These are phyloP conservation scores for Lactarius deliciosus DNA, from an alignment of 768 basidiomycete species.

Conservation along the genomic window DNA sequence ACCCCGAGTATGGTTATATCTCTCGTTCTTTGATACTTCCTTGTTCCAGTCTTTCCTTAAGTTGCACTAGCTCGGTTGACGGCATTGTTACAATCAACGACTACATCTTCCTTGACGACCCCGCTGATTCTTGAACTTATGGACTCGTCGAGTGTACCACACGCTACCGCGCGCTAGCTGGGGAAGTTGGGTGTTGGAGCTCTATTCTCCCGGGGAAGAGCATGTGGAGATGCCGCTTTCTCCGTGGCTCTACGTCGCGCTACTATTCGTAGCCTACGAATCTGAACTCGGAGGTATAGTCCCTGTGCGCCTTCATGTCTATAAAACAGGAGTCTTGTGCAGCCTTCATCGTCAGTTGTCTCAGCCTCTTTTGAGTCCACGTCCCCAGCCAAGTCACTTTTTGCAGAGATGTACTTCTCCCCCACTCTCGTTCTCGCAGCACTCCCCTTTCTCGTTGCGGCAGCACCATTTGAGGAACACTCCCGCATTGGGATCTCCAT, in stretches of 20 bases:
- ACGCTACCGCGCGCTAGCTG: not conserved
- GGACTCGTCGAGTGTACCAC: not conserved
- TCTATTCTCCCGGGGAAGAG: not conserved
- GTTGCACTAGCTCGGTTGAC: not conserved
- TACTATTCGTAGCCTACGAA: not conserved
- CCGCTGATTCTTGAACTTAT: not conserved
- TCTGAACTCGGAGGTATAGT: not conserved
- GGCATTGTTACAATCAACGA: not conserved
- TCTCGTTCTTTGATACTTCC: not conserved
- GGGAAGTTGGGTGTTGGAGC: not conserved
- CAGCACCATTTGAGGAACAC: not conserved
- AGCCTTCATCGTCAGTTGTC: conserved; percentile 1
- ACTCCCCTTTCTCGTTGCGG: not conserved
- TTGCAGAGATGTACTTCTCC: conserved; percentile 21
- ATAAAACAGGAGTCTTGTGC: not conserved
- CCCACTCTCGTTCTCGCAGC: not conserved
- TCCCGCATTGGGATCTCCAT: not conserved
- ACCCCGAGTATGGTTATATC: not conserved
- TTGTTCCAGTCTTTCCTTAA: not conserved
- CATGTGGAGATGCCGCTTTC: not conserved
- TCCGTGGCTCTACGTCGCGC: not conserved
- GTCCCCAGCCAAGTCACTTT: not conserved
- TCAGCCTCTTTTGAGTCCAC: not conserved
- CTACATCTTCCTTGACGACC: not conserved
- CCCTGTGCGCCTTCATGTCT: not conserved